Percentiles rank a stretch among this genome's conserved stretches.
Conservation (phyloP, 768 basidiomycete genomes). For the Boletus eberwhitei region DNA sequence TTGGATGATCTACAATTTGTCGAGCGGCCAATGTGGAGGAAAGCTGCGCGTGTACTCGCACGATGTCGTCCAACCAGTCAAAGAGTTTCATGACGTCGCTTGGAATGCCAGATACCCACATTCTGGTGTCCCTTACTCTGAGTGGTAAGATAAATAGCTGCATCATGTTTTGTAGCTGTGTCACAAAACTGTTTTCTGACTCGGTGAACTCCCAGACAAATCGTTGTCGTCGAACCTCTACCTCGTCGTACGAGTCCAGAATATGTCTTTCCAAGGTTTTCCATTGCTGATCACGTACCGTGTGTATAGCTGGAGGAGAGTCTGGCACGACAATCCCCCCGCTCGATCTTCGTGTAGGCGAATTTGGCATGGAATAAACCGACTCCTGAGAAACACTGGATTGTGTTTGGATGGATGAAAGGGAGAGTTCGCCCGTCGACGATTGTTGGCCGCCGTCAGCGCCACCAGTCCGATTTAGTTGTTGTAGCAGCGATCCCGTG, state of each 20-base stretch:
- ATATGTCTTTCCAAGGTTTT: conserved; percentile 18
- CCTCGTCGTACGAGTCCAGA: conserved; percentile 37
- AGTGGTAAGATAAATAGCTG: conserved; percentile 76
- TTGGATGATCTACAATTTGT: conserved; percentile 39
- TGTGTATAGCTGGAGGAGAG: conserved; percentile 3
- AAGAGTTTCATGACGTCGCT: conserved; percentile 65
- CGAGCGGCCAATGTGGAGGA: conserved; percentile 44
- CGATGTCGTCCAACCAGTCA: conserved; percentile 87
- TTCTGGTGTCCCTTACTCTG: conserved; percentile 61
- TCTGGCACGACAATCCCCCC: conserved; percentile 4
- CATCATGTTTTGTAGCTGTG: conserved; percentile 61
- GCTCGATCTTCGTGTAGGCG: conserved; percentile 10
- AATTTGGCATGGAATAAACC: conserved; percentile 21
- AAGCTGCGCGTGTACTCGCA: conserved; percentile 70
- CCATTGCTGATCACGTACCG: conserved; percentile 23
- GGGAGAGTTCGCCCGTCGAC: conserved; percentile 7
- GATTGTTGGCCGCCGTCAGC: neutral
- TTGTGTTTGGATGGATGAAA: conserved; percentile 11
- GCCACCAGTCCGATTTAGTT: conserved; percentile 1
- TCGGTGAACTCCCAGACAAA: conserved; percentile 65
- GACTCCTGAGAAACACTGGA: conserved; percentile 25
- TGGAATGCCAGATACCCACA: conserved; percentile 83
- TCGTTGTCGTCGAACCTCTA: conserved; percentile 62
- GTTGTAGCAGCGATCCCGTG: conserved; percentile 30
- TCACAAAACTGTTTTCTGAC: conserved; percentile 68